Conservation (phyloP, 2,329 filamentous ascomycete genomes). For the Microdochium trichocladiopsis region DNA sequence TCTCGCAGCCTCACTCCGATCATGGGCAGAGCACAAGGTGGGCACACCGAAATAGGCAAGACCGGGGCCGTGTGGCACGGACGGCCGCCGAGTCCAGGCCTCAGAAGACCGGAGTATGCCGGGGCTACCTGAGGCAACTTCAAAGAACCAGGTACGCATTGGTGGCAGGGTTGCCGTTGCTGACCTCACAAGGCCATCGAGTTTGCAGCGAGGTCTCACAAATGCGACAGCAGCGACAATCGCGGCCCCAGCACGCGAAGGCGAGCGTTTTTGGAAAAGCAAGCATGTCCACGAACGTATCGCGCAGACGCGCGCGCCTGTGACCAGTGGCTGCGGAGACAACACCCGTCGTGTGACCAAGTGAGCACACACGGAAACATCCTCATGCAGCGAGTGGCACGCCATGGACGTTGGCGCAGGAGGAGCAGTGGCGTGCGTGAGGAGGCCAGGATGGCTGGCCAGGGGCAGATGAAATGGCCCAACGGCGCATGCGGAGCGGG, state of each 20-base stretch:
- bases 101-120: too few relatives aligned
- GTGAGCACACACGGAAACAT: background rate
- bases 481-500: background rate
- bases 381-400: background rate
- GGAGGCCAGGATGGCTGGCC: background rate
- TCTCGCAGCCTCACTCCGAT: background rate
- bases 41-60: background rate
- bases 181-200: too few relatives aligned
- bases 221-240: too few relatives aligned
- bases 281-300: too few relatives aligned
- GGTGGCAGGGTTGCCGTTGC: too few relatives aligned
- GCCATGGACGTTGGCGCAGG: background rate
- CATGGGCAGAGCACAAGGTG: background rate
- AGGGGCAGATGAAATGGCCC: background rate
- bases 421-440: background rate
- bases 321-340: background rate
- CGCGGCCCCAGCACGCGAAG: too few relatives aligned
- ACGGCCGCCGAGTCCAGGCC: too few relatives aligned
- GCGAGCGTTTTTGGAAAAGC: too few relatives aligned
- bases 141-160: too few relatives aligned
- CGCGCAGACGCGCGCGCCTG: background rate
- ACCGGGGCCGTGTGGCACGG: too few relatives aligned
- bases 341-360: background rate
- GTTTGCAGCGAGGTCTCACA: too few relatives aligned
- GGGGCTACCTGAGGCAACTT: too few relatives aligned